Evolutionary conservation across 2,329 filamentous ascomycete species (phyloP).

Genomic region (Stemphylium lycopersici): DNA sequence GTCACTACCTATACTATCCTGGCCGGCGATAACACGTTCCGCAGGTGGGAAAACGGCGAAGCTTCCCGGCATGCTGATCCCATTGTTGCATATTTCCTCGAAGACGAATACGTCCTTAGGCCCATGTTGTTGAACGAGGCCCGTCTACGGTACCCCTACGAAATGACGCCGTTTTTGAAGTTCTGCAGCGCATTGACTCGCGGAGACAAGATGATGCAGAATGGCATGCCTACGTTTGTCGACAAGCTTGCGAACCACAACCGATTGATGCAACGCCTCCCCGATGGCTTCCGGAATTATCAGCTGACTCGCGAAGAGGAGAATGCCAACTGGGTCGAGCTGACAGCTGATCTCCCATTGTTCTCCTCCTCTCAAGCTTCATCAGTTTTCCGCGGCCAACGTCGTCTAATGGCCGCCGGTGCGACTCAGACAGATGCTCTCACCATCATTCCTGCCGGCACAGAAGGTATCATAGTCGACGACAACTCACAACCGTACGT

Average conservation of each 20-base stretch:
- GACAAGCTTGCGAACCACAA: slow-evolving; percentile 71
- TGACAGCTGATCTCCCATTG: slow-evolving; percentile 68
- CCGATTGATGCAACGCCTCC: slow-evolving; percentile 79
- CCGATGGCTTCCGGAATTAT: slow-evolving; percentile 73
- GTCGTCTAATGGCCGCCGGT: slow-evolving; percentile 29
- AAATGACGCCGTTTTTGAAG: slow-evolving; percentile 77
- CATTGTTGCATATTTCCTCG: slow-evolving; percentile 60
- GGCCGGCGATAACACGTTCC: slow-evolving; percentile 53
- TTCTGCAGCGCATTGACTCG: slow-evolving; percentile 70
- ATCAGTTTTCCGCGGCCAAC: slow-evolving; percentile 29
- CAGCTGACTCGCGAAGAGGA: slow-evolving; percentile 83
- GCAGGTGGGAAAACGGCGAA: slow-evolving; percentile 37
- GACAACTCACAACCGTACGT: slow-evolving; percentile 74
- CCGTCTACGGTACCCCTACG: slow-evolving; percentile 81
- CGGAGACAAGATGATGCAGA: slow-evolving; percentile 53
- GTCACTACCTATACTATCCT: slow-evolving; percentile 70
- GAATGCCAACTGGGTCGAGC: slow-evolving; percentile 77
- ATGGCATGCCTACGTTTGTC: slow-evolving; percentile 60
- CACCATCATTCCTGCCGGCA: slow-evolving; percentile 70
- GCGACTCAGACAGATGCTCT: slow-evolving; percentile 39
- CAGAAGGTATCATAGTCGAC: slow-evolving; percentile 73
- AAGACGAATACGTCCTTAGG: slow-evolving; percentile 62
- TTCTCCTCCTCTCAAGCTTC: slow-evolving; percentile 53
- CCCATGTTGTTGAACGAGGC: slow-evolving; percentile 69
- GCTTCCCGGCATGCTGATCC: slow-evolving; percentile 34